Base-by-base conservation (phyloP, 306 rosid species). In the Begonia loranthoides region DNA sequence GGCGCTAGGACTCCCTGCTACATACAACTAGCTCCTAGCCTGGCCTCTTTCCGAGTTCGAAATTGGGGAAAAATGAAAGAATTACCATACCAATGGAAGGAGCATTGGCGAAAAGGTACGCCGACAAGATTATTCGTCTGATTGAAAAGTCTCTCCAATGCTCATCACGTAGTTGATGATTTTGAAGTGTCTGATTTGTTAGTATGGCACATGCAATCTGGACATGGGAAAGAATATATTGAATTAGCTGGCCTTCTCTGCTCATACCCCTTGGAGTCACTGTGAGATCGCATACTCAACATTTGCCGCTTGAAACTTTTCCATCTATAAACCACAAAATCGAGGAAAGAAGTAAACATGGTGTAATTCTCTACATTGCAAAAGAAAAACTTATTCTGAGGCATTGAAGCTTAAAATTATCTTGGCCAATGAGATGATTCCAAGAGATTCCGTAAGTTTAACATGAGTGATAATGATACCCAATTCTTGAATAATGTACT, bases 241-340 rank as follows among this genome's bases (percentile, higher is more conserved):
- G 99, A 90, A 69, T 90, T 95, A 59, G 65, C 86, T n/a, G 90
- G 92, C 65, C 94, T 82, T 74, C 76, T 90, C 40, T 82, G 69
- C 68, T 90, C 99, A 57, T 70, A 73, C 41, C 99, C 99, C 79
- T 90, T 90, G 38, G 86, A 76, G 74, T 86, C 99, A 17, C 99
- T 80, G 65, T 90, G 95, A 36, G 79, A 65, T 51, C 99, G 78
- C 82, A 90, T 78, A 64, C n/a, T 73, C 68, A 83, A 66, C 78
- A 90, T 70, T 53, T 90, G 96, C 5, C 99, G 84, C 76, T 78
- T 90, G 64, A 90, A 77, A 64, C 80, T 74, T 74, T 39, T 90
- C 99, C 99, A 90, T 68, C 97, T 90, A 80, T 43, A 45, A 75
- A 58, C 22, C 38, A 75, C 36, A 66, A 54, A 46, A 55, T 3